phyloP scores from a whole-genome alignment of 352 stramenopile genomes.

The Aphanomyces euteiches region DNA sequence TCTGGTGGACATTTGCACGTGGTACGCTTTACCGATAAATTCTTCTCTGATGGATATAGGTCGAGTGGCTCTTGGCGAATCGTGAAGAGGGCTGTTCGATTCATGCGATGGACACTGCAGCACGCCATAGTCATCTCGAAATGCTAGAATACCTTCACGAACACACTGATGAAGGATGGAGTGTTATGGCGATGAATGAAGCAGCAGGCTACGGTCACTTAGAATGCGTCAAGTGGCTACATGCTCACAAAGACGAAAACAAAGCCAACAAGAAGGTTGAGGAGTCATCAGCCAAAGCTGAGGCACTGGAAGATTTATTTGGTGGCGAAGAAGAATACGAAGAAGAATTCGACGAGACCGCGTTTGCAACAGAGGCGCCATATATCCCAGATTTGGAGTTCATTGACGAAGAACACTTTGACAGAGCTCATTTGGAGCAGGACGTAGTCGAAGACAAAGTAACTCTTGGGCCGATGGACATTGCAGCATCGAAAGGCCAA shows the following conservation, averaged over 20 bases:
- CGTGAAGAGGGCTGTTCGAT: slow-evolving; percentile 19
- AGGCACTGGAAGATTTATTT: slow-evolving; percentile 26
- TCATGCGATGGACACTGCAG: slow-evolving; percentile 34
- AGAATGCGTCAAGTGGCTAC: slow-evolving; percentile 32
- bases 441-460: slow-evolving; percentile 25
- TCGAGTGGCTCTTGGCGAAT: slow-evolving; percentile 26
- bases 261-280: slow-evolving; percentile 25
- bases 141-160: slow-evolving; percentile 33
- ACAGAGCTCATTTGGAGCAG: slow-evolving; percentile 23
- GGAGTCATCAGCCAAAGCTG: neutral
- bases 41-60: neutral
- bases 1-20: slow-evolving; percentile 23
- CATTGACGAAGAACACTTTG: slow-evolving; percentile 30
- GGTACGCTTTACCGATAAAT: neutral
- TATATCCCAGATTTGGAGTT: slow-evolving; percentile 27
- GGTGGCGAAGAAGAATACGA: slow-evolving; percentile 29
- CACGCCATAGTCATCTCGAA: slow-evolving; percentile 24
- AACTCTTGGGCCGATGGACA: slow-evolving; percentile 31
- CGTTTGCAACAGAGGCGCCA: slow-evolving; percentile 20
- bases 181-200: slow-evolving; percentile 30
- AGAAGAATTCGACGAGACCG: slow-evolving; percentile 16
- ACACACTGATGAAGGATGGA: slow-evolving; percentile 35
- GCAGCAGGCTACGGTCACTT: slow-evolving; percentile 31
- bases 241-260: slow-evolving; percentile 30
- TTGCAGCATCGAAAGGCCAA: slow-evolving; percentile 33